Conservation (phyloP, 495 filamentous ascomycete species). For the Cercophora sp. region DNA sequence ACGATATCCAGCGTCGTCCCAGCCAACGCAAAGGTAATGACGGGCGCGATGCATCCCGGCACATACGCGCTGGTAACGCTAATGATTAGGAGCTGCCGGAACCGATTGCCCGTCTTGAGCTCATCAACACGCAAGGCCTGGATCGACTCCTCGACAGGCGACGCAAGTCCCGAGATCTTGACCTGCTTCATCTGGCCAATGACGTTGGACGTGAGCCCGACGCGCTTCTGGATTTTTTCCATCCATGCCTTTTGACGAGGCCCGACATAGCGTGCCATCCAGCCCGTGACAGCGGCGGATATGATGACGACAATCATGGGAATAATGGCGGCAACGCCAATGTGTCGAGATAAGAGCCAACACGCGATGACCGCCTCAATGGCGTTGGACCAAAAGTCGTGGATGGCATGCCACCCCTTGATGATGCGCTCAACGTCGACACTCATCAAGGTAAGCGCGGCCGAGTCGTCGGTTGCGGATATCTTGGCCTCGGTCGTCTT, state of each 20-base stretch:
- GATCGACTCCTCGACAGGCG: constrained; percentile 29
- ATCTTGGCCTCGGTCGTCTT: constrained; percentile 39
- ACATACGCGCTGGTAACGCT: constrained; percentile 41
- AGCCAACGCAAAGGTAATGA: constrained; percentile 41
- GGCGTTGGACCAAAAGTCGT: constrained; percentile 47
- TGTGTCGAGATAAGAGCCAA: constrained; percentile 52
- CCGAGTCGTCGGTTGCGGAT: constrained; percentile 46
- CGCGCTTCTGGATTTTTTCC: constrained; percentile 32
- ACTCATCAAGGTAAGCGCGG: constrained; percentile 61
- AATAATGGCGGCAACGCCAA: constrained; percentile 55
- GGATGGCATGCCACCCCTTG: constrained; percentile 17
- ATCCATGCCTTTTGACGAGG: constrained; percentile 44
- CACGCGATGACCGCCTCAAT: constrained; percentile 53
- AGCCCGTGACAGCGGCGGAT: constrained; percentile 18
- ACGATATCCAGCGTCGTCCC: constrained; percentile 43
- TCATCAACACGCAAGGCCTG: constrained; percentile 41
- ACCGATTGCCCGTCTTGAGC: constrained; percentile 32
- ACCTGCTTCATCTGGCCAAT: constrained; percentile 46
- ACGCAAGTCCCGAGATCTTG: constrained; percentile 42
- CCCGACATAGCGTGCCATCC: constrained; percentile 22
- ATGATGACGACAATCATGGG: constrained; percentile 45
- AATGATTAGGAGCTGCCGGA: constrained; percentile 21
- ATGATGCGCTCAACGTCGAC: constrained; percentile 38
- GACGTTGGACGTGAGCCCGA: constrained; percentile 36
- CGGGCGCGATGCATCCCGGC: constrained; percentile 43